Conservation (phyloP, 202 grass and related monocot species). For the Cymbopogon flexuosus region DNA sequence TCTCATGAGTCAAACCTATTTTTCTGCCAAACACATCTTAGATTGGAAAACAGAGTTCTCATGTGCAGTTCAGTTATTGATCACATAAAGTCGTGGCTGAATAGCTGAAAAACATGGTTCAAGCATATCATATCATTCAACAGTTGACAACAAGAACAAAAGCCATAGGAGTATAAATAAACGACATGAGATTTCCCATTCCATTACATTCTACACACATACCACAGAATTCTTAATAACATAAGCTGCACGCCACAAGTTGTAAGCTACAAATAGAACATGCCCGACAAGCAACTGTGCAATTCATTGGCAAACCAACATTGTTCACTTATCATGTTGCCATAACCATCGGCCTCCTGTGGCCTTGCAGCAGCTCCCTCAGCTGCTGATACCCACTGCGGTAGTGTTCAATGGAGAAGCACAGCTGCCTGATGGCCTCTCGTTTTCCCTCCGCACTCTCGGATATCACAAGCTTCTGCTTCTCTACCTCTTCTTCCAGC, state of each 20-base stretch:
- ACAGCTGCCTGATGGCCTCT: conserved; percentile 86
- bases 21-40: neutral
- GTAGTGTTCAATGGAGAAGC: conserved; percentile 92
- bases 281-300: neutral
- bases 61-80: neutral
- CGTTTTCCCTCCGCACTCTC: conserved; percentile 76
- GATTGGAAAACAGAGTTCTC: neutral
- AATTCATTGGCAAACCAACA: neutral
- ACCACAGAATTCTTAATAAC: conserved; percentile 10
- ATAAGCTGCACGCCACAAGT: conserved; percentile 2
- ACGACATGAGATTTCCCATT: neutral
- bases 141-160: conserved; percentile 10
- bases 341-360: conserved; percentile 56
- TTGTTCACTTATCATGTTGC: conserved; percentile 39
- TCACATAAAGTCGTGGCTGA: neutral
- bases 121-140: neutral
- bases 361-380: conserved; percentile 52
- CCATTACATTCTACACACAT: neutral
- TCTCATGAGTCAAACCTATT: neutral
- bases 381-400: conserved; percentile 67
- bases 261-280: neutral
- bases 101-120: neutral
- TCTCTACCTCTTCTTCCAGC: conserved; percentile 63
- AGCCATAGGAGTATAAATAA: neutral
- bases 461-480: conserved; percentile 51